Conservation (phyloP, 352 stramenopile species). For the Pythium oligandrum region DNA sequence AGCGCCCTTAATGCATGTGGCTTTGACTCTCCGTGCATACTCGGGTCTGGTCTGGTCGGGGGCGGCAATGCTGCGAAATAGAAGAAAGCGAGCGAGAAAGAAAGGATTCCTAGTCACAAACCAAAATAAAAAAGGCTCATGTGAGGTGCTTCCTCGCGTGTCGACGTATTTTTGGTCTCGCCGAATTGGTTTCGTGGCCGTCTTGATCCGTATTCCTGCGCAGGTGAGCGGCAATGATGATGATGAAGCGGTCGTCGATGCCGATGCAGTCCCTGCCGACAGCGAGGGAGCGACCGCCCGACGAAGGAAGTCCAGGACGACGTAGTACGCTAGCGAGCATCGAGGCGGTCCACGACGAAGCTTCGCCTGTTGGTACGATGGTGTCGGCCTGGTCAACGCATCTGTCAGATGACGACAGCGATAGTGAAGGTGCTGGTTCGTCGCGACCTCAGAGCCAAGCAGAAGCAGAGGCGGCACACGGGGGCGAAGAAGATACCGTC, state of each 20-base stretch:
- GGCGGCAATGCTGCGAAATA: too few species aligned
- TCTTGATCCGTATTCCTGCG: not conserved
- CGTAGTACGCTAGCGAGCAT: not conserved
- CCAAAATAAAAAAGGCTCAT: not conserved
- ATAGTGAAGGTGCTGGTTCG: conserved; percentile 5
- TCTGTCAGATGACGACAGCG: conserved; percentile 21
- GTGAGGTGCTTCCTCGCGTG: not conserved
- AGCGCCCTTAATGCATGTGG: not conserved
- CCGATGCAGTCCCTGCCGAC: not conserved
- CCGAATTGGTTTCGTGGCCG: not conserved
- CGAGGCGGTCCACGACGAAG: not conserved
- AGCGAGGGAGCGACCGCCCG: not conserved
- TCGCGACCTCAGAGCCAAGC: conserved; percentile 12
- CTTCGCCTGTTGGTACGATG: not conserved
- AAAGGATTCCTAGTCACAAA: too few species aligned
- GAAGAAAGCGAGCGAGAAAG: too few species aligned
- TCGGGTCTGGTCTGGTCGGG: not conserved
- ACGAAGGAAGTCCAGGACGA: not conserved
- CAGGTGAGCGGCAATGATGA: not conserved
- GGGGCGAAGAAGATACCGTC: not conserved
- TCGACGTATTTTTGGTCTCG: not conserved
- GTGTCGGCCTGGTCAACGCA: conserved; percentile 13
- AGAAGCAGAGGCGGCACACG: conserved; percentile 6
- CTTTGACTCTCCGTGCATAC: not conserved
- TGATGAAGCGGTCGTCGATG: not conserved